phyloP scores from a whole-genome alignment of 2,329 filamentous ascomycete genomes.

The Plectosphaerella sp. region DNA sequence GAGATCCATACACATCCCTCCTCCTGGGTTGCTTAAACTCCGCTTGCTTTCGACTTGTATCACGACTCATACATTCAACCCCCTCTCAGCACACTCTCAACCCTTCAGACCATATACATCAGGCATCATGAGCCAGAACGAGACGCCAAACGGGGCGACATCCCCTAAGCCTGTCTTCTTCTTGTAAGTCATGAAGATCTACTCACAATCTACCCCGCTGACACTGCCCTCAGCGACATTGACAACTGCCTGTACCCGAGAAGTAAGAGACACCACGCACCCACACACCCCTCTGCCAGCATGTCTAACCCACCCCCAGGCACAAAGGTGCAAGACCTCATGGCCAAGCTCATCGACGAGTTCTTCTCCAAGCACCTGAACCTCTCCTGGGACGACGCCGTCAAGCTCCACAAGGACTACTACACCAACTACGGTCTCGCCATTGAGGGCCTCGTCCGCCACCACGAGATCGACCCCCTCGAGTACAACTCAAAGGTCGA shows the following conservation, averaged over 20 bases:
- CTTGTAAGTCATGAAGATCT: constrained; percentile 26
- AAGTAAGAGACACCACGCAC: constrained; percentile 47
- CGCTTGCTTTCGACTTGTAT: not conserved
- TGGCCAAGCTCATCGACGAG: constrained; percentile 74
- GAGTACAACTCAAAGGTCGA: constrained; percentile 95
- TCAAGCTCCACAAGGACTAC: constrained; percentile 81
- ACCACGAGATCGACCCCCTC: constrained; percentile 92
- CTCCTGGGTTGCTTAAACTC: not conserved
- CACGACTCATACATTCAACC: not conserved
- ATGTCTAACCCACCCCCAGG: constrained; percentile 34
- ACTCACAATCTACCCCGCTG: not conserved
- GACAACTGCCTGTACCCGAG: constrained; percentile 96
- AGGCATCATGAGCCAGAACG: no score
- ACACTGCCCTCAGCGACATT: constrained; percentile 67
- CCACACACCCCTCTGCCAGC: not conserved
- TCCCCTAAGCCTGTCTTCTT: constrained; percentile 35
- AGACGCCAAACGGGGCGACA: constrained; percentile 21
- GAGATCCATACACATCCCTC: not conserved
- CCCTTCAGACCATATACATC: constrained; percentile 8
- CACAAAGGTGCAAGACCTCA: constrained; percentile 79
- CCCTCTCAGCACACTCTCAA: not conserved
- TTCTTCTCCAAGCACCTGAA: constrained; percentile 67
- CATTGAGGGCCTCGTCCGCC: constrained; percentile 87
- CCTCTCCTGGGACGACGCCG: constrained; percentile 73
- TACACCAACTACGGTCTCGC: constrained; percentile 96